Base-by-base conservation (phyloP, 345 rosid genomes). In the Rhodamnia rubescens region DNA sequence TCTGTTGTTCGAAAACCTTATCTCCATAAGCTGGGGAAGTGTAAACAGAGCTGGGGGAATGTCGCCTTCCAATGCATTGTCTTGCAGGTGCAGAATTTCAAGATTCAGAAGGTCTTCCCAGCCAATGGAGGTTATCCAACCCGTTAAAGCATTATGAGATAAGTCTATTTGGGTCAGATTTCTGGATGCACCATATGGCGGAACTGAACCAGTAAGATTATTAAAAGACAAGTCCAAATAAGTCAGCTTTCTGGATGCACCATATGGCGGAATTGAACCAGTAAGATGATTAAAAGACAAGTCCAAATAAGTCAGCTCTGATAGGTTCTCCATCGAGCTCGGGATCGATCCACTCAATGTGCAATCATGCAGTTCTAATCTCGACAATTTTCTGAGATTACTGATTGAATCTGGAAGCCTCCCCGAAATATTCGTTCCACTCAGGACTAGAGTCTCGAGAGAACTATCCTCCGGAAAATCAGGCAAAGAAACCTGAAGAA, bases 21-120 rank as follows among this genome's bases (percentile, higher is more conserved):
- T 61, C 54, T 20, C n/a, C 53, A 1, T 15, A 69, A 57, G 89
- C 15, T 1, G 84, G 74, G 87, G 89, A 36, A 64, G 58, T 26
- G 53, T 2, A 36, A 92, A 86, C 52, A 90, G 42, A 85, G 88
- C 58, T 12, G 81, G 15, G 0, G 90, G 91, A 5, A 94, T 87
- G 3, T 69, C 87, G 4, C 94, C 94, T 22, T 16, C 69, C 3
- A 92, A 40, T 1, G n/a, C 82, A 75, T 94, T 94, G 26, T 29
- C 1, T 5, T 27, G 9, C 36, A 92, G 36, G 74, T 84, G 85
- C 6, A 93, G 20, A 75, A 29, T 27, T n/a, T 24, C 83, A n/a
- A 92, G 92, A 49, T 86, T 87, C 40, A 0, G 16, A 69, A 91
- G 84, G 26, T 84, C 51, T 80, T 78, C 83, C 92, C 92, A 93